A percentile compares a stretch with the other conserved stretches of the same genome.
phyloP scores from a whole-genome alignment of 2,329 filamentous ascomycete species.

The Davidsoniella neocaledoniae region DNA sequence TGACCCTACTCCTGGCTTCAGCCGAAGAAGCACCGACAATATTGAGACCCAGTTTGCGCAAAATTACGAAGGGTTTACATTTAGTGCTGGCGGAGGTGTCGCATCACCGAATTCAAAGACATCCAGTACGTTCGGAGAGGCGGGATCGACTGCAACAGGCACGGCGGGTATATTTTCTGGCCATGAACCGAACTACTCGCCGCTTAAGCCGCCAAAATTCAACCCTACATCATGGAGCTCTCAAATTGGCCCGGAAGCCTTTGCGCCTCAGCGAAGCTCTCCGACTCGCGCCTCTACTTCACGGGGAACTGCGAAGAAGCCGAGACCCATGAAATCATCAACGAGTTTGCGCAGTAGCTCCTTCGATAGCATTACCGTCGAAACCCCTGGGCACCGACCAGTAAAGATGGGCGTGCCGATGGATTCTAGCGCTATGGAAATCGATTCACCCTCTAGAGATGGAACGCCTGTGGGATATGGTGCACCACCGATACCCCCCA shows the following conservation, averaged over 20 bases:
- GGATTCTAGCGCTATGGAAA: constrained; percentile 46
- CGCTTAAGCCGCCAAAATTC: constrained; percentile 20
- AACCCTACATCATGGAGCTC: constrained; percentile 36
- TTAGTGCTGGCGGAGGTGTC: constrained; percentile 12
- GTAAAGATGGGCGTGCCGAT: constrained; percentile 12
- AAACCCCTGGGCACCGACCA: neutral
- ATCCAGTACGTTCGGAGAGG: neutral
- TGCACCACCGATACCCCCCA: constrained; percentile 13
- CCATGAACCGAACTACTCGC: neutral
- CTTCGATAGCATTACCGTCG: neutral
- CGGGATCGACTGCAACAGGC: constrained; percentile 2
- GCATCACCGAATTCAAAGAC: constrained; percentile 4
- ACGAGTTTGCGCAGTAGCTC: constrained; percentile 2
- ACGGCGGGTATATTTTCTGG: neutral
- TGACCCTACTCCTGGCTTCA: constrained; percentile 19
- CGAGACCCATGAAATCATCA: neutral
- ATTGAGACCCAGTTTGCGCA: constrained; percentile 41
- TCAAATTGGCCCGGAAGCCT: constrained; percentile 37
- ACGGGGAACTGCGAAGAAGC: constrained; percentile 4
- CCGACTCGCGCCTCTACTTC: constrained; percentile 9
- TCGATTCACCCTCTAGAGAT: constrained; percentile 32
- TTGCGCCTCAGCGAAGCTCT: constrained; percentile 23
- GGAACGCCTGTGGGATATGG: constrained; percentile 16
- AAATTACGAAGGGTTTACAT: constrained; percentile 8
- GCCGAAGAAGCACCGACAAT: constrained; percentile 37